Evolutionary conservation across 768 basidiomycete genomes (phyloP), one percentile per base, ranked within the genome.

Genomic region (Suillus fuscotomentosus): DNA sequence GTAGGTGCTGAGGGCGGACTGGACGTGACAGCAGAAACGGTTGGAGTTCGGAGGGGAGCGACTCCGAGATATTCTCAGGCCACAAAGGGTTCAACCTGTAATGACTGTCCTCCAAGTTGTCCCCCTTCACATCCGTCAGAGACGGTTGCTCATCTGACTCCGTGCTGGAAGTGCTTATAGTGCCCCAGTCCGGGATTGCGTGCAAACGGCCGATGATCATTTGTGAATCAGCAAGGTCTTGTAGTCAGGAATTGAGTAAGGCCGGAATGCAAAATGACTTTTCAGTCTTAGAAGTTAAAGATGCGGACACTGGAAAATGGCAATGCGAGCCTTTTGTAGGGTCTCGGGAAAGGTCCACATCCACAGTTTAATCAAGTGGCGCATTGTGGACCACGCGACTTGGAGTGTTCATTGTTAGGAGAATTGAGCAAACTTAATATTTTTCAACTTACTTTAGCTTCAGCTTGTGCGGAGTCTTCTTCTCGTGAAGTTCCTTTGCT

Each of bases 21-120:
- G 72, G 67, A 0, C 63, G 67, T 1, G 24, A 50, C 1, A 77
- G 48, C 4, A 67, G 68, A 17, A 76, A 36, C 5, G 66, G 75
- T 38, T 67, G 63, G 47, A 75, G 63, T 5, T 53, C 61, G 1
- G 69, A 63, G 2, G 76, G 75, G 5, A 74, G 69, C 42, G 63
- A 62, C 50, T 65, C 67, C 5, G 61, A 65, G 1, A 38, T 34
- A 38, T 59, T 54, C 39, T 60, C 57, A 20, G 54, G 17, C 47
- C 45, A 50, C 38, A 60, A 67, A 22, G 39, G 50, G 27, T 47
- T 63, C 53, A 71, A 50, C 24, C 60, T 48, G 55, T 62, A 50
- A 43, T 66, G 39, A 11, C 67, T 61, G 41, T 68, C 66, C 3
- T 66, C 60, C 7, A 69, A 65, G 10, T 65, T 63, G 62, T 72